Evolutionary conservation across 225 moss, liverwort and hornwort genomes (phyloP).

Genomic region (Neckera pumila): DNA sequence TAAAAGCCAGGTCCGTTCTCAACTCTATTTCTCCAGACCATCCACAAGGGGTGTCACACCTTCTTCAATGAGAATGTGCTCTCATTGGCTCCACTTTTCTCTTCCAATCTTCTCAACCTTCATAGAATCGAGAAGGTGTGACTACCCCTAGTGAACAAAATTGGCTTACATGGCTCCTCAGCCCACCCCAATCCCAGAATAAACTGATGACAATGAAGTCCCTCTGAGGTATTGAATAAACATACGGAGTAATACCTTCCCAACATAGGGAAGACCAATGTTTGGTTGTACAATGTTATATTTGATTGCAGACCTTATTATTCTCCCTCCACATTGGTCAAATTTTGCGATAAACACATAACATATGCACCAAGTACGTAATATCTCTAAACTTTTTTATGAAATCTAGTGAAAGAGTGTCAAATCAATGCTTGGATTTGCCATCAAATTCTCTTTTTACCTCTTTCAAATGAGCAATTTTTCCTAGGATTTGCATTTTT

Average conservation of each 20-base stretch:
- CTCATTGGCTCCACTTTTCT: no score
- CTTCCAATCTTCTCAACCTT: no score
- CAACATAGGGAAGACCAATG: fast-evolving
- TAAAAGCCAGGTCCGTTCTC: no score
- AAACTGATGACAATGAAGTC: neutral
- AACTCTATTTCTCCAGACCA: no score
- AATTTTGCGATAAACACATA: neutral
- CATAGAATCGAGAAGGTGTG: no score
- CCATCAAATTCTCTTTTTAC: fast-evolving
- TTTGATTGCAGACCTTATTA: neutral
- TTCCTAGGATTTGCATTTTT: no score
- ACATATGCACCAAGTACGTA: no score
- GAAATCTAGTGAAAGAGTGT: neutral
- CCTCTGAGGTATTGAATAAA: neutral
- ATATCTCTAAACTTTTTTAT: neutral
- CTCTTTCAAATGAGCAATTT: neutral
- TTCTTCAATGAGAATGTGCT: no score
- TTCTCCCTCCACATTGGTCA: neutral
- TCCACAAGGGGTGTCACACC: no score
- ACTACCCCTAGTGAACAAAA: neutral
- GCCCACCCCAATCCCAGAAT: neutral
- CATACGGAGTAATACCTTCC: neutral
- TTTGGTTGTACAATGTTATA: neutral
- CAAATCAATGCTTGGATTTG: neutral
- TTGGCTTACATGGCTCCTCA: neutral